Evolutionary conservation across 2,329 filamentous ascomycete genomes (phyloP), one percentile per base, ranked within the genome.

Genomic region (Trichophyton mentagrophytes): DNA sequence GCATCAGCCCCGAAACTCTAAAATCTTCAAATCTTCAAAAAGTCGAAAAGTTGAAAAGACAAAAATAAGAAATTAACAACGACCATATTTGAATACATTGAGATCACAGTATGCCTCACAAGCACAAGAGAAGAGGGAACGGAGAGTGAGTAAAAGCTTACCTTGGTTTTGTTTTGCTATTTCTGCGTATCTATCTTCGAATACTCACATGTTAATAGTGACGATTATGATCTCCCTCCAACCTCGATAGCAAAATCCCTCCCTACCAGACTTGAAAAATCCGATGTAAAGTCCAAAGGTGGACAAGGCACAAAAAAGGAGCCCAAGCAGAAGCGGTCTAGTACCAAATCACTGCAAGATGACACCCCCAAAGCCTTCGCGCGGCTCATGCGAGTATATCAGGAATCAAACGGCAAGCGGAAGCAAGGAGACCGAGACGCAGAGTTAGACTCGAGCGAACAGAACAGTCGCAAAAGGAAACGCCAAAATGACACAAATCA

Each of bases 281-380:
- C 55, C 2, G 49, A 62, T 65, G 67, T 13, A 76, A 77, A 68
- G 72, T 64, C 65, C 70, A 57, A 76, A 77, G 69, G 65, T 68
- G 64, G 70, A 68, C 63, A 71, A 68, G 64, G 66, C 65, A 66
- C 65, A 27, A 47, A 30, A 4, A 74, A 61, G 64, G 72, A 61
- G n/a, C 69, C 68, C 62, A 71, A 53, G 69, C 55, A 65, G 63
- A 42, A 44, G 25, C 66, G 68, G 65, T 62, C 66, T 55, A 73
- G 74, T 65, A 67, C 40, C 53, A 73, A 71, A 63, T 66, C 66
- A 63, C 68, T 63, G 62, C 68, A 64, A 44, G 85, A 95, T 71
- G 93, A 97, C 74, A 91, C 88, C 1, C 93, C 93, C 0, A 87
- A 89, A 66, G 89, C 88, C 1, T 99, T 99, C 73, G 83, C 84